phyloP scores from a whole-genome alignment of 179 eudicot species.

The Drosera spatulata region DNA sequence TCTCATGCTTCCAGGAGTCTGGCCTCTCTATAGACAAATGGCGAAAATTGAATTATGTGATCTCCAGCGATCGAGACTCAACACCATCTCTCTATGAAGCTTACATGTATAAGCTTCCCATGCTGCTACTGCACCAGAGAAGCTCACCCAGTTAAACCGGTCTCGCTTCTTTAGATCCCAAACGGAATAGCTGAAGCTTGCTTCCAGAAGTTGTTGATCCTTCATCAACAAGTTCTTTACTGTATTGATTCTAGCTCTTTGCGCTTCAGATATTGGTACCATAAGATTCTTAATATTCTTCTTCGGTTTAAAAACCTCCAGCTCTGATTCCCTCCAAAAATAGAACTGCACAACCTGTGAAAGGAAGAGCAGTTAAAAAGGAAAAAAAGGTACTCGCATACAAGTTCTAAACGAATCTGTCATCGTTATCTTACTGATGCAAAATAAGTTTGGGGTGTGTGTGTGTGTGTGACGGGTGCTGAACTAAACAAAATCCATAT shows the following conservation, averaged over 20 bases:
- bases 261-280: conserved; percentile 27
- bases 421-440: neutral
- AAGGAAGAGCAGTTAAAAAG: neutral
- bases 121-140: conserved; percentile 33
- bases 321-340: conserved; percentile 37
- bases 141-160: conserved; percentile 25
- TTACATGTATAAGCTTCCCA: conserved; percentile 51
- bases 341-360: conserved; percentile 72
- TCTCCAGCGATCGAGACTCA: conserved; percentile 56
- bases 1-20: too few relatives aligned
- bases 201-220: conserved; percentile 24
- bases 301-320: conserved; percentile 12
- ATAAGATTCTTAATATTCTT: conserved; percentile 6
- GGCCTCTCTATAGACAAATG: conserved; percentile 4
- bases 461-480: too few relatives aligned
- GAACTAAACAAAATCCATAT: too few relatives aligned
- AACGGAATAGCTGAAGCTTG: conserved; percentile 9
- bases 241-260: conserved; percentile 16
- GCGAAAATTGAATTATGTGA: conserved; percentile 34
- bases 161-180: conserved; percentile 4
- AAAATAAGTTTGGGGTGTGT: neutral
- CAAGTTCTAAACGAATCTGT: neutral
- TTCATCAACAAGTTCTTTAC: conserved; percentile 27
- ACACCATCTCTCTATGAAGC: conserved; percentile 31
- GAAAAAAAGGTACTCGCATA: neutral